Evolutionary conservation across 2,329 filamentous ascomycete genomes (phyloP), one percentile per base, ranked within the genome.

Genomic region (Monosporascus sp.): DNA sequence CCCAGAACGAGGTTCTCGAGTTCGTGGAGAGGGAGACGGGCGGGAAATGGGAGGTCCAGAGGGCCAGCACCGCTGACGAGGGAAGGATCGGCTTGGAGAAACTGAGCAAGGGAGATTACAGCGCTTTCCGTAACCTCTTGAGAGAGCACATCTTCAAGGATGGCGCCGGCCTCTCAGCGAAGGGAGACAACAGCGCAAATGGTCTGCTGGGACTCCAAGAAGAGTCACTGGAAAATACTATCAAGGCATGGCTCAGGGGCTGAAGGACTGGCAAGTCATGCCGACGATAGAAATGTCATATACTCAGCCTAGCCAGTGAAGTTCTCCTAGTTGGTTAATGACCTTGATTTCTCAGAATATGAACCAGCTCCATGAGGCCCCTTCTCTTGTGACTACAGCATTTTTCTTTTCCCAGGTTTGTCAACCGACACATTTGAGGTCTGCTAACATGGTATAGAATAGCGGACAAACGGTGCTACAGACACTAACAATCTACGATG

Each of bases 1-100:
- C 78, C 1, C 83, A 86, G 66, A 79, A 80, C 19, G 74, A 86
- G 57, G 67, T 88, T 2, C 63, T 87, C 1, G 66, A 69, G 14
- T 64, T 74, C 0, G 68, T 80, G 2, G 80, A 88, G 66, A 75
- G 78, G 53, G 68, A 74, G 11, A 80, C 78, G 0, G 77, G 76
- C 2, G 62, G 69, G 19, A 78, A 78, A 55, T 85, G 77, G 73
- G 69, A 72, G 0, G 70, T 84, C 2, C 73, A 70, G 3, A 66
- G 64, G 7, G 54, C 66, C 8, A 65, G 58, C 9, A 68, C 69
- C 20, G 63, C 58, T 0, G 73, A 74, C 8, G 56, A 71, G 49
- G 63, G 70, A 50, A 66, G 68, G 61, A 61, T 56, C n/a, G 76
- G 70, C 3, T 63, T 69, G 45, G 74, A 73, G 37, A 76, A 74